Evolutionary conservation across 2,329 filamentous ascomycete genomes (phyloP).

Genomic region (Botrytis deweyae): DNA sequence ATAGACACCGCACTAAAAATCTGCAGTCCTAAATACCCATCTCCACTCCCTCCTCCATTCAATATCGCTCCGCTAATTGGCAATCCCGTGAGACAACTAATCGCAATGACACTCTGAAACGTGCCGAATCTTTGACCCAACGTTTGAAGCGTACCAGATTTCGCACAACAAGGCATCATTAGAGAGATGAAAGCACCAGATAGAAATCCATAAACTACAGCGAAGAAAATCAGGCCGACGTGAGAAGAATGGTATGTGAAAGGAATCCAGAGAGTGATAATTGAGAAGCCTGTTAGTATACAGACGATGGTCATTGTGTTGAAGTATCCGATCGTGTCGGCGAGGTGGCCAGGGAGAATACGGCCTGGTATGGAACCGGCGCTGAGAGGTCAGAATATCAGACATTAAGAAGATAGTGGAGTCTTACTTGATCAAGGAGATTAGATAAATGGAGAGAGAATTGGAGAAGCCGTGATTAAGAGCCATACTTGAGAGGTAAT

Average conservation of each 20-base stretch:
- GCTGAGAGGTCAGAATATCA: constrained; percentile 41
- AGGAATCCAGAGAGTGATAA: constrained; percentile 54
- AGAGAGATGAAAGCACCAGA: constrained; percentile 65
- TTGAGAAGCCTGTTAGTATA: constrained; percentile 44
- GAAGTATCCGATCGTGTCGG: constrained; percentile 52
- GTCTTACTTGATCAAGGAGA: constrained; percentile 15
- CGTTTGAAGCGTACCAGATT: constrained; percentile 43
- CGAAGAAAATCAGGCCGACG: constrained; percentile 51
- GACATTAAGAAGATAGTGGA: constrained; percentile 40
- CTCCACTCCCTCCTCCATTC: neutral
- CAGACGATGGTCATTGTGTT: constrained; percentile 52
- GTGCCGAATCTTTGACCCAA: constrained; percentile 41
- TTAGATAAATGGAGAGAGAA: constrained; percentile 41
- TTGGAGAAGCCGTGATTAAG: constrained; percentile 51
- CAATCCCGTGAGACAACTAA: constrained; percentile 16
- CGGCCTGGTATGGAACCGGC: constrained; percentile 45
- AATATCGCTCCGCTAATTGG: constrained; percentile 24
- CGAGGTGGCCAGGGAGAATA: constrained; percentile 47
- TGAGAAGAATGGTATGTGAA: constrained; percentile 49
- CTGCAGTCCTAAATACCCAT: constrained; percentile 5
- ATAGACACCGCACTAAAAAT: constrained; percentile 7
- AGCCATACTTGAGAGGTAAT: constrained; percentile 28
- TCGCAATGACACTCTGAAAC: constrained; percentile 26
- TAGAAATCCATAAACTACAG: constrained; percentile 67
- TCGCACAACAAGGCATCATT: constrained; percentile 61